phyloP scores from a whole-genome alignment of 2,329 filamentous ascomycete genomes.

The Ambrosiella beaveri region DNA sequence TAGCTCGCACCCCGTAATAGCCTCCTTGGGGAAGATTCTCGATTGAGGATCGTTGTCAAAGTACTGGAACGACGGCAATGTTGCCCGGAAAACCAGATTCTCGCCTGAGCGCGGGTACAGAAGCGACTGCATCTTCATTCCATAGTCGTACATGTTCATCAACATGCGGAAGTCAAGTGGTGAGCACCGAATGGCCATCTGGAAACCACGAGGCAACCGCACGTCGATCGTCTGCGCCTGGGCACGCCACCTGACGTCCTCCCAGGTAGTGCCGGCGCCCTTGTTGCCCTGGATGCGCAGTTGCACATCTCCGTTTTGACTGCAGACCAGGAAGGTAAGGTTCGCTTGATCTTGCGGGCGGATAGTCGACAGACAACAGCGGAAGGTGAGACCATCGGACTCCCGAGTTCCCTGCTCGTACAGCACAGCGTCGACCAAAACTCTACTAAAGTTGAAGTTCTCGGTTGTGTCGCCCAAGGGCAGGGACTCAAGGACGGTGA shows the following conservation, averaged over 20 bases:
- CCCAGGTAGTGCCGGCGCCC: slow-evolving; percentile 56
- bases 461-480: slow-evolving; percentile 59
- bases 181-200: slow-evolving; percentile 51
- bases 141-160: slow-evolving; percentile 75
- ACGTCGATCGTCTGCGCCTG: slow-evolving; percentile 49
- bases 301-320: slow-evolving; percentile 63
- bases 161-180: slow-evolving; percentile 64
- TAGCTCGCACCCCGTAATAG: slow-evolving; percentile 52
- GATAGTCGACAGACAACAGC: slow-evolving; percentile 59
- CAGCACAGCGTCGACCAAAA: slow-evolving; percentile 56
- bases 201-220: slow-evolving; percentile 57
- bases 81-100: slow-evolving; percentile 48
- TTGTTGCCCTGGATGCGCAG: slow-evolving; percentile 54
- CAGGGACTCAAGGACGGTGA: slow-evolving; percentile 44
- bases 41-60: slow-evolving; percentile 56
- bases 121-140: slow-evolving; percentile 54
- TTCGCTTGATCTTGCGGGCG: slow-evolving; percentile 52
- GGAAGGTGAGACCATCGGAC: slow-evolving; percentile 49
- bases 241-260: slow-evolving; percentile 64
- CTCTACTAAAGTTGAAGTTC: slow-evolving; percentile 63
- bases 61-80: slow-evolving; percentile 61
- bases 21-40: slow-evolving; percentile 58
- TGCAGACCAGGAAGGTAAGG: slow-evolving; percentile 57
- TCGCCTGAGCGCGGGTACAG: slow-evolving; percentile 56
- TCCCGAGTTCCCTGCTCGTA: slow-evolving; percentile 51